phyloP scores from a whole-genome alignment of 169 alveolate species.

The Cryptosporidium andersoni region DNA sequence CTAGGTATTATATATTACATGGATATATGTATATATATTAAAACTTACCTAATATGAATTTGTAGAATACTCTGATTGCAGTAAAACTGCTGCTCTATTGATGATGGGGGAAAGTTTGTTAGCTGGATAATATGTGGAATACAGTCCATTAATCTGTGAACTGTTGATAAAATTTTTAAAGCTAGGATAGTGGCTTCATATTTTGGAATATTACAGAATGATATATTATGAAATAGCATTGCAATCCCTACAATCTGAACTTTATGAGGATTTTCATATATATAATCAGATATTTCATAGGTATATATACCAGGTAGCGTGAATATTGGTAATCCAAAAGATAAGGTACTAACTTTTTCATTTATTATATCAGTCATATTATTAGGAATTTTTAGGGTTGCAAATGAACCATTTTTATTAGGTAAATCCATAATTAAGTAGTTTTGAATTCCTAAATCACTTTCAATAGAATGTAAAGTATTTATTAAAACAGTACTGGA shows the following conservation, averaged over 20 bases:
- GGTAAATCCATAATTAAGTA: conserved; percentile 5
- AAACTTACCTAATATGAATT: conserved; percentile 43
- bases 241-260: conserved; percentile 41
- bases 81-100: conserved; percentile 18
- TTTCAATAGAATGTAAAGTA: too few relatives aligned
- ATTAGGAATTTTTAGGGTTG: conserved; percentile 27
- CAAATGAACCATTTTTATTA: conserved; percentile 13
- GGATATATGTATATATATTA: too few relatives aligned
- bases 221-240: conserved; percentile 45
- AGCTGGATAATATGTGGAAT: conserved; percentile 64
- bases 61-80: conserved; percentile 18
- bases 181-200: conserved; percentile 62
- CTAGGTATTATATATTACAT: too few relatives aligned
- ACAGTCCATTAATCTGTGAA: conserved; percentile 45
- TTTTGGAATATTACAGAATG: conserved; percentile 55
- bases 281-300: conserved; percentile 18
- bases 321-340: conserved; percentile 13
- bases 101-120: conserved; percentile 51
- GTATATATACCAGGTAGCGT: conserved; percentile 37
- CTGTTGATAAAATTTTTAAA: conserved; percentile 45
- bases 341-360: conserved; percentile 10
- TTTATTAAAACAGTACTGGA: too few relatives aligned
- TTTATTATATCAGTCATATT: conserved; percentile 11
- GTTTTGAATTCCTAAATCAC: too few relatives aligned
- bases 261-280: conserved; percentile 34